Evolutionary conservation across 2,329 filamentous ascomycete species (phyloP).

Genomic region (Ophiostoma ips): DNA sequence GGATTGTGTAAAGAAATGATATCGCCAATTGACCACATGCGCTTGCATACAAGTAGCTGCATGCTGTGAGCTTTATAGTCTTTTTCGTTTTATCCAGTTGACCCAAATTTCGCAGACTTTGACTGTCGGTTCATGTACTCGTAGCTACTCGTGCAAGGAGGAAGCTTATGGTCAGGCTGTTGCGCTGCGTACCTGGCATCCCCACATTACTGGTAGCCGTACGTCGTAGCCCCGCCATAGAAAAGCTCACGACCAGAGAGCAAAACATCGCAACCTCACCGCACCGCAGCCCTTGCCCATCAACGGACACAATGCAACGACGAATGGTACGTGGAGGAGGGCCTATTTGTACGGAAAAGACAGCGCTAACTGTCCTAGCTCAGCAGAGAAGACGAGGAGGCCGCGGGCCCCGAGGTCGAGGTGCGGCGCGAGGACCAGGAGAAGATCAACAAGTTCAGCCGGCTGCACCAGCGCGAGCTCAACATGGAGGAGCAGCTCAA

Average conservation of each 20-base stretch:
- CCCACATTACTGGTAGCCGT: too few relatives aligned
- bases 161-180: too few relatives aligned
- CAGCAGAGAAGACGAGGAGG: constrained; percentile 81
- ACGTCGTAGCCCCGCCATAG: neutral
- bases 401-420: constrained; percentile 68
- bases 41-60: too few relatives aligned
- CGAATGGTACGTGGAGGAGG: constrained; percentile 37
- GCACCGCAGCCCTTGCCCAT: neutral
- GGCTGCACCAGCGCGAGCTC: constrained; percentile 76
- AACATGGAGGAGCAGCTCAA: constrained; percentile 68
- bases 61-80: too few relatives aligned
- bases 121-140: too few relatives aligned
- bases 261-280: neutral
- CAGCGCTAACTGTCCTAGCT: constrained; percentile 42
- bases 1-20: too few relatives aligned
- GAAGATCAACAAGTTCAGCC: constrained; percentile 96
- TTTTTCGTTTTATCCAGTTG: too few relatives aligned
- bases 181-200: too few relatives aligned
- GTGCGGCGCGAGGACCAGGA: constrained; percentile 95
- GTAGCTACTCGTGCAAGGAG: too few relatives aligned
- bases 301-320: constrained; percentile 30
- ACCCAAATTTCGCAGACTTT: too few relatives aligned
- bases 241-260: neutral
- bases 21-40: too few relatives aligned
- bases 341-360: too few relatives aligned